A percentile compares a stretch with the other conserved stretches of the same genome.
Conservation (phyloP, 1,139 yeast genomes). For the Torulaspora pretoriensis region DNA sequence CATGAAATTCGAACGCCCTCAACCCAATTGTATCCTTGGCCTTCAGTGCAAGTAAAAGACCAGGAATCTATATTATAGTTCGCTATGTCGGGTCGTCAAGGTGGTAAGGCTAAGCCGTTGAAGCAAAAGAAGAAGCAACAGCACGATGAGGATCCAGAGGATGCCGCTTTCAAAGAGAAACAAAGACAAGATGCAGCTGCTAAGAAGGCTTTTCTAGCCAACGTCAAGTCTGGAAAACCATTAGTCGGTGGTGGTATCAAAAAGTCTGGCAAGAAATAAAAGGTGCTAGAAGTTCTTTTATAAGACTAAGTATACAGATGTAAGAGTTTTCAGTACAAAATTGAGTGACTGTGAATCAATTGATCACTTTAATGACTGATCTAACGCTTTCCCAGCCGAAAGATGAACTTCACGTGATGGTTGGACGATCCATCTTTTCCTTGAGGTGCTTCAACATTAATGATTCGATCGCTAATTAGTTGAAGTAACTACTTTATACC, state of each 20-base stretch:
- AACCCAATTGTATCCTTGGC: not conserved
- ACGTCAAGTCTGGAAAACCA: conserved; percentile 88
- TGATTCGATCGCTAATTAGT: not conserved
- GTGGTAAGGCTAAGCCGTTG: conserved; percentile 52
- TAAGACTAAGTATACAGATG: not conserved
- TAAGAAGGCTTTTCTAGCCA: conserved; percentile 81
- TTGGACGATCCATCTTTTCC: not conserved
- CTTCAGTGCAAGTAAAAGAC: not conserved
- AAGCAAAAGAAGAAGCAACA: conserved; percentile 69
- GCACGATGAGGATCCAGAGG: conserved; percentile 77
- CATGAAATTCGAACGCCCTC: not conserved
- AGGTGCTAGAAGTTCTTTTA: not conserved
- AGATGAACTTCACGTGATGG: not conserved
- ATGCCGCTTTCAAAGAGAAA: conserved; percentile 83
- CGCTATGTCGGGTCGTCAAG: conserved; percentile 67
- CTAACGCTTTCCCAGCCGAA: not conserved
- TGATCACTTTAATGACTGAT: not conserved
- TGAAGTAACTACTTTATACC: no score
- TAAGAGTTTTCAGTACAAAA: not conserved
- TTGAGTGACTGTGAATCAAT: not conserved
- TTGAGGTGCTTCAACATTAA: not conserved
- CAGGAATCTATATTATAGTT: not conserved
- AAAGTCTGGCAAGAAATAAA: conserved; percentile 68
- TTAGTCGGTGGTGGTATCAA: conserved; percentile 91
- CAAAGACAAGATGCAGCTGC: conserved; percentile 95